Conservation (phyloP, 306 rosid genomes). For the Hippophae tibetana region DNA sequence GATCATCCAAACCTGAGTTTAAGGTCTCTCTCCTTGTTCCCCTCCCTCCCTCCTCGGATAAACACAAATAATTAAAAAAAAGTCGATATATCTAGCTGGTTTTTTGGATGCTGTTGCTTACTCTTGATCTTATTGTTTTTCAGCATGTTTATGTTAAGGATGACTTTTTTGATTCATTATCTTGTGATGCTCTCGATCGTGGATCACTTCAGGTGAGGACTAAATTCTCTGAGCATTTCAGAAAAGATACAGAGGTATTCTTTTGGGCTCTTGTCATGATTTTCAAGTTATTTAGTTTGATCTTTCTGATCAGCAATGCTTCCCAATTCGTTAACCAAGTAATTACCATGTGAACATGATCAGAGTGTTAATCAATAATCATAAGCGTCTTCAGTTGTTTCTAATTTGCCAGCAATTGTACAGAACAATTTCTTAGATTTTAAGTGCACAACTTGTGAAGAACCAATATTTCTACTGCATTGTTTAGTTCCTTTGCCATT, state of each 20-base stretch:
- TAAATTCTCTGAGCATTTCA: slow-evolving; percentile 68
- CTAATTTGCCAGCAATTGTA: slow-evolving; percentile 8
- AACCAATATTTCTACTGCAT: not conserved
- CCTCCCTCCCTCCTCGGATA: not conserved
- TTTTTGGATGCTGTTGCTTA: slow-evolving; percentile 7
- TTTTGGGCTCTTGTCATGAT: not conserved
- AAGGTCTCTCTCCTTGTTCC: slow-evolving; percentile 21
- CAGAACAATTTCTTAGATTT: not conserved
- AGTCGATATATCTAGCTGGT: slow-evolving; percentile 5
- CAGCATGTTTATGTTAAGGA: slow-evolving; percentile 86
- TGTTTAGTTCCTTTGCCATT: not conserved
- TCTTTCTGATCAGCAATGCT: too few species aligned
- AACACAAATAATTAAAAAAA: not conserved
- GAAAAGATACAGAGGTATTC: slow-evolving; percentile 76
- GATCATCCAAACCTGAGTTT: slow-evolving; percentile 32
- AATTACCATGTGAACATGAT: too few species aligned
- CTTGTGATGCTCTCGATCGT: slow-evolving; percentile 34
- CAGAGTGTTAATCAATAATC: not conserved
- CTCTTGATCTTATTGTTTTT: slow-evolving; percentile 1
- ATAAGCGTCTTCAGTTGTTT: not conserved
- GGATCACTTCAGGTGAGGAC: slow-evolving; percentile 61
- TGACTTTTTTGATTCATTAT: slow-evolving; percentile 80
- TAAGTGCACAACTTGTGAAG: not conserved
- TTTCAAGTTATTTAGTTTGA: not conserved
- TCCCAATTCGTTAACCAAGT: too few species aligned